Percentiles rank a stretch among this genome's conserved stretches.
These are phyloP conservation scores for Pisolithus microcarpus DNA, from an alignment of 768 basidiomycete genomes.

Conservation along the genomic window DNA sequence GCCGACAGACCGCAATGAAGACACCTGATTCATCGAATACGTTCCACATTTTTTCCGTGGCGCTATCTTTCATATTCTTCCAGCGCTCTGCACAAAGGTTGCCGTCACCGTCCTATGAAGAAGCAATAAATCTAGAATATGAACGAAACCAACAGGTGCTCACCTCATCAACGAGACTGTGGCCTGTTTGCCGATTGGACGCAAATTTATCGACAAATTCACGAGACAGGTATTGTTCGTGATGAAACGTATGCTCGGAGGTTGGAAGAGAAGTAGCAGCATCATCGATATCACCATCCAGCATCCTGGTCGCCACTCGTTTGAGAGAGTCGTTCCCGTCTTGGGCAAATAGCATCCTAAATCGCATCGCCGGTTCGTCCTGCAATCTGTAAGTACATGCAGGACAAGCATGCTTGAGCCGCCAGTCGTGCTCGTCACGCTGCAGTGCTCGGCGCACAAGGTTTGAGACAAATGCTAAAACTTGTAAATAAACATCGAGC, in stretches of 20 bases:
- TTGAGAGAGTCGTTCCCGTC: slow-evolving; percentile 4
- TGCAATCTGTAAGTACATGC: slow-evolving; percentile 8
- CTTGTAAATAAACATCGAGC: slow-evolving; percentile 9
- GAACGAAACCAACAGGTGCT: no score
- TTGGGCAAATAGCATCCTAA: slow-evolving; percentile 1
- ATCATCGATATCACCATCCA: no score
- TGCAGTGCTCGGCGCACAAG: not conserved
- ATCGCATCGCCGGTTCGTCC: not conserved
- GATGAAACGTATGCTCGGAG: no score
- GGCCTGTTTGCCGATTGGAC: no score
- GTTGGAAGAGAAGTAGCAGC: no score
- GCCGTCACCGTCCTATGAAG: no score
- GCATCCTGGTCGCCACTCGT: no score
- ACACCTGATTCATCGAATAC: slow-evolving; percentile 8
- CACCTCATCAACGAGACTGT: no score
- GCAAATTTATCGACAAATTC: no score
- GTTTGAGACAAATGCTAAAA: not conserved
- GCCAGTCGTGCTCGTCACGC: slow-evolving; percentile 2
- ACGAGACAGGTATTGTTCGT: not conserved
- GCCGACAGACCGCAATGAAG: slow-evolving; percentile 18
- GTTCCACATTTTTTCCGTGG: not conserved
- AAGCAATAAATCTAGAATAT: no score
- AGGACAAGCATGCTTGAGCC: slow-evolving; percentile 5
- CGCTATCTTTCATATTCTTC: no score
- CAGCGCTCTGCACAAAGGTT: no score